These are phyloP conservation scores for Botrytis tulipae DNA, from an alignment of 2,329 filamentous ascomycete species.

Conservation along the genomic window DNA sequence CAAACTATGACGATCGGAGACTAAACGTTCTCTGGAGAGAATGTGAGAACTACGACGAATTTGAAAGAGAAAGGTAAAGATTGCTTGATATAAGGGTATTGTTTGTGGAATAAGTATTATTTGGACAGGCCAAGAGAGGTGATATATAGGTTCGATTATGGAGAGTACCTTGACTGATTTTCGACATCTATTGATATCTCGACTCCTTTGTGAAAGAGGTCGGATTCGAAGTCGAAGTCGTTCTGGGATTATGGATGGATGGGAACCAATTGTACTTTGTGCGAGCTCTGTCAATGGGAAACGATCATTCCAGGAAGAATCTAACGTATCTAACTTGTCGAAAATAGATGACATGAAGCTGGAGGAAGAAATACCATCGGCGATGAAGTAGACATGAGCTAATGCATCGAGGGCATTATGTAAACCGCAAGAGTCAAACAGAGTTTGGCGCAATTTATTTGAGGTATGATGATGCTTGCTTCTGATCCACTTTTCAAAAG, in stretches of 20 bases:
- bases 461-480: slow-evolving; percentile 71
- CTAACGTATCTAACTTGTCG: slow-evolving; percentile 64
- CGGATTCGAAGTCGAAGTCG: slow-evolving; percentile 60
- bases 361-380: slow-evolving; percentile 67
- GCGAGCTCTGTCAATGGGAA: slow-evolving; percentile 78
- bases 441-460: slow-evolving; percentile 58
- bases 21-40: slow-evolving; percentile 55
- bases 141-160: slow-evolving; percentile 64
- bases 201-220: slow-evolving; percentile 41
- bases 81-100: slow-evolving; percentile 64
- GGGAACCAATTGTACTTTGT: slow-evolving; percentile 63
- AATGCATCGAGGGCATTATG: slow-evolving; percentile 64
- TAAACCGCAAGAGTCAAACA: slow-evolving; percentile 70
- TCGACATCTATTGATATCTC: slow-evolving; percentile 48
- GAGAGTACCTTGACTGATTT: slow-evolving; percentile 63
- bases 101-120: slow-evolving; percentile 71
- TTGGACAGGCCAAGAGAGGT: slow-evolving; percentile 62
- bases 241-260: slow-evolving; percentile 55
- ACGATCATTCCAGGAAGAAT: slow-evolving; percentile 70
- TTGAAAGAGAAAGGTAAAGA: slow-evolving; percentile 77
- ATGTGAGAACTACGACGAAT: slow-evolving; percentile 67
- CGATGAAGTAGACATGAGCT: slow-evolving; percentile 72
- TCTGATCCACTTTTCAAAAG: slow-evolving; percentile 74
- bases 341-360: slow-evolving; percentile 69
- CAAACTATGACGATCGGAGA: slow-evolving; percentile 43